These are phyloP conservation scores for Pestalotiopsis sp. DNA, from an alignment of 2,329 filamentous ascomycete genomes.

Conservation along the genomic window DNA sequence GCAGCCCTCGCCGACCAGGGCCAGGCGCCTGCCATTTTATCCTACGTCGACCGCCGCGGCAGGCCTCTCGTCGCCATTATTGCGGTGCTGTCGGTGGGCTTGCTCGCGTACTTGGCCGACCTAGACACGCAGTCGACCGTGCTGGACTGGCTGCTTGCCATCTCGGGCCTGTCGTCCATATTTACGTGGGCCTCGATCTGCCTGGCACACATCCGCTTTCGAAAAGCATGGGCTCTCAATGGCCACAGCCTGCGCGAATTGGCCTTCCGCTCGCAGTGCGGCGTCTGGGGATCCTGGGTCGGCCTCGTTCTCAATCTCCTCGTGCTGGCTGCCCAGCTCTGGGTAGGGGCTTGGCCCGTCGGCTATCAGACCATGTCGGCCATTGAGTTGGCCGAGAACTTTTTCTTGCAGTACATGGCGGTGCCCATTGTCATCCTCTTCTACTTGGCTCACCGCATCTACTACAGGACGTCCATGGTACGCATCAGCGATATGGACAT, in stretches of 20 bases:
- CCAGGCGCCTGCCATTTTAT: constrained; percentile 76
- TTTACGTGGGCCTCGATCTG: constrained; percentile 88
- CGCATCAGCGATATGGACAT: constrained; percentile 79
- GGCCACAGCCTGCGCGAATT: constrained; percentile 76
- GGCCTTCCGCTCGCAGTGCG: constrained; percentile 79
- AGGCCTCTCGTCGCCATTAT: constrained; percentile 76
- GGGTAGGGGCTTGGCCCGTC: constrained; percentile 80
- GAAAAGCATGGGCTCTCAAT: constrained; percentile 71
- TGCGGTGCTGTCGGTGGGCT: constrained; percentile 67
- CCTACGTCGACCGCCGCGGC: constrained; percentile 81
- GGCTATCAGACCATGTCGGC: constrained; percentile 50
- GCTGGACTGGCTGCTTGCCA: constrained; percentile 79
- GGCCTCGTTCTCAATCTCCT: constrained; percentile 76
- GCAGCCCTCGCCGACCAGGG: constrained; percentile 87
- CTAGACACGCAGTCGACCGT: constrained; percentile 60
- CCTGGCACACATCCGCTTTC: constrained; percentile 90
- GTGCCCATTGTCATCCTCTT: constrained; percentile 69
- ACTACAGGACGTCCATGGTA: constrained; percentile 69
- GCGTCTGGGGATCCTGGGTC: constrained; percentile 77
- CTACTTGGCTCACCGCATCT: constrained; percentile 77
- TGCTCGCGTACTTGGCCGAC: constrained; percentile 78
- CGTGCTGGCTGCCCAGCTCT: constrained; percentile 84
- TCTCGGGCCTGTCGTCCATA: constrained; percentile 73
- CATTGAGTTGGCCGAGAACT: constrained; percentile 57
- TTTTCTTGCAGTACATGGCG: constrained; percentile 75